Evolutionary conservation across 1,139 yeast genomes (phyloP), one percentile per base, ranked within the genome.

Genomic region (Yamadazyma atmosphaerica): DNA sequence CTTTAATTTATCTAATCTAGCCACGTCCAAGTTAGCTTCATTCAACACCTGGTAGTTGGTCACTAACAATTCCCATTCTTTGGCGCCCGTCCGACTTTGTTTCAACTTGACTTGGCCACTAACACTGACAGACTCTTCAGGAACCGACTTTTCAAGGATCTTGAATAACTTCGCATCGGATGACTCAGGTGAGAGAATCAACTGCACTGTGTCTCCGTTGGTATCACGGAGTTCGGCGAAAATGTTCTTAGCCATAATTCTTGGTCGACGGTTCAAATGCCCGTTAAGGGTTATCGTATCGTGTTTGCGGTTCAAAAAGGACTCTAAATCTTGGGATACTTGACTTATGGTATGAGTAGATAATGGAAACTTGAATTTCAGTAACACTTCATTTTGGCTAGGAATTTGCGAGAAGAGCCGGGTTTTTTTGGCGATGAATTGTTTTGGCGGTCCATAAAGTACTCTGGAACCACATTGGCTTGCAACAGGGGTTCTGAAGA

Each of bases 181-280:
- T 8, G 59, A 51, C 15, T 81, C 80, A 9, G 71, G 71, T 10
- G 58, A 54, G 44, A 69, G 46, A 1, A 86, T 73, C 10, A 90
- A 55, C 54, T 90, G 97, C 5, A 83, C 73, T 7, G 63, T 50
- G 37, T 79, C 77, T 1, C 96, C 96, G 38, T 79, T 66, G 21
- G 68, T 54, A 57, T 89, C 98, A 45, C 98, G 69, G 18, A 90
- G 60, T 24, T 76, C 79, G 1, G 86, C 94, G 67, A 90, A 90
- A 2, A 64, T 77, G 72, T 58, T 77, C 13, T 57, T 55, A 6
- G 74, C 61, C 54, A 64, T 54, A 3, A 66, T 50, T 36, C 74
- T 74, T 0, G 96, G 92, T 48, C 83, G 82, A 28, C 77, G 71
- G 52, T 87, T 80, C 17, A 90, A 74, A 86, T 96, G 94, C 0